A percentile compares a stretch with the other conserved stretches of the same genome.
Evolutionary conservation across 768 basidiomycete genomes (phyloP).

Genomic region (Trichaptum fuscoviolaceum): DNA sequence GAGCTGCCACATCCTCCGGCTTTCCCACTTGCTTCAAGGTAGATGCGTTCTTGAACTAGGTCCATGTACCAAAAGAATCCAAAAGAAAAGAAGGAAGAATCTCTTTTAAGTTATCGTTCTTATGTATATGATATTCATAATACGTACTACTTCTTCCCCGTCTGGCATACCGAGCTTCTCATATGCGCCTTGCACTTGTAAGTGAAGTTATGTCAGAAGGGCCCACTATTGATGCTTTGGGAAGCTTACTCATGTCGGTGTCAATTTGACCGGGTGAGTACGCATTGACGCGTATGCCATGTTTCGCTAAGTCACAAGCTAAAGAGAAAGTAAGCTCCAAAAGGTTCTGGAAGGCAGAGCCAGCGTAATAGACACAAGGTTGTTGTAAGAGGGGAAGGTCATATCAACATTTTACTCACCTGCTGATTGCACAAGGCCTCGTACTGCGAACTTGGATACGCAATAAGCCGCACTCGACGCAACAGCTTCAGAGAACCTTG

Average conservation of each 20-base stretch:
- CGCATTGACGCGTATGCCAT: conserved; percentile 23
- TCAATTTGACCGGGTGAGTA: conserved; percentile 19
- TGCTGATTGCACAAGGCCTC: conserved; percentile 20
- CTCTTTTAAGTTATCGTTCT: neutral
- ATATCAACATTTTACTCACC: conserved; percentile 6
- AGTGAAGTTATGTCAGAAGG: too few species aligned
- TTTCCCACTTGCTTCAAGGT: conserved; percentile 13
- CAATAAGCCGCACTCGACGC: conserved; percentile 8
- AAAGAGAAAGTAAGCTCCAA: neutral
- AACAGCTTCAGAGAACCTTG: neutral
- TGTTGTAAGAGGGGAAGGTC: neutral
- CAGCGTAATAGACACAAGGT: neutral
- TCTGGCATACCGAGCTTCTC: neutral
- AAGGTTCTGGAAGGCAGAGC: neutral
- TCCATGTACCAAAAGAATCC: neutral
- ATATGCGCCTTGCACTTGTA: neutral
- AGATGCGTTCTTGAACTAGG: neutral
- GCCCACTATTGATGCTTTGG: too few species aligned
- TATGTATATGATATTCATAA: neutral
- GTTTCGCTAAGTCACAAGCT: conserved; percentile 20
- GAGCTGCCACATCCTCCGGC: conserved; percentile 29
- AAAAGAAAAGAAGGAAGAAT: neutral
- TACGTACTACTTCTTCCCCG: neutral
- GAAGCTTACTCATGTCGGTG: neutral
- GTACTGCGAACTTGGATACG: conserved; percentile 19